phyloP scores from a whole-genome alignment of 2,329 filamentous ascomycete genomes.

The Chrysoporthe cubensis region DNA sequence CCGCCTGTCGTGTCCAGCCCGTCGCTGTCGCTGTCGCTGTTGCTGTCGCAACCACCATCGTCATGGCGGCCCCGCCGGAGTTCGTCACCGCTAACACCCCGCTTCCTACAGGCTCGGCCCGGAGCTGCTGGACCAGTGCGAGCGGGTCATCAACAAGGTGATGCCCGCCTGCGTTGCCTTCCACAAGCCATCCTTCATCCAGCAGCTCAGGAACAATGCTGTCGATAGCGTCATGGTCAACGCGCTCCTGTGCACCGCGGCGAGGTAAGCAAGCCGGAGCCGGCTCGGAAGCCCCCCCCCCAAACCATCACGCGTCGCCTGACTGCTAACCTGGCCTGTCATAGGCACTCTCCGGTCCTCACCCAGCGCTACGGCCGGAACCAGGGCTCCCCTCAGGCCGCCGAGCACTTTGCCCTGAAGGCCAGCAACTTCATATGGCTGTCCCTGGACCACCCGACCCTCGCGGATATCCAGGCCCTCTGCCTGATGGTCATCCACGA shows the following conservation, averaged over 20 bases:
- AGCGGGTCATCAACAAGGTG: slow-evolving; percentile 64
- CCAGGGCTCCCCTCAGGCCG: slow-evolving; percentile 51
- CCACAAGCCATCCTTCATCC: slow-evolving; percentile 65
- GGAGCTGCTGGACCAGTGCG: slow-evolving; percentile 62
- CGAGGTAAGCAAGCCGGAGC: slow-evolving; percentile 57
- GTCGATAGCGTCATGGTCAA: slow-evolving; percentile 62
- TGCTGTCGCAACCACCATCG: not conserved
- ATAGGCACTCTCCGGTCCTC: slow-evolving; percentile 58
- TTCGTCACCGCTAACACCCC: slow-evolving; percentile 10
- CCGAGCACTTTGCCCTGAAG: slow-evolving; percentile 64
- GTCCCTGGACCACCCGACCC: slow-evolving; percentile 61
- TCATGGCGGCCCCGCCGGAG: not conserved
- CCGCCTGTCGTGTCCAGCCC: too few species aligned
- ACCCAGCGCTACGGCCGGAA: slow-evolving; percentile 63
- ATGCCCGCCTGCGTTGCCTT: slow-evolving; percentile 65
- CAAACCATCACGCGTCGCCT: not conserved
- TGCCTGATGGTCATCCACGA: slow-evolving; percentile 66
- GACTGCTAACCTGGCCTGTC: not conserved
- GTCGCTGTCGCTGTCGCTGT: not conserved
- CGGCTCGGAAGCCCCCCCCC: slow-evolving; percentile 55
- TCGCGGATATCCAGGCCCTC: slow-evolving; percentile 64
- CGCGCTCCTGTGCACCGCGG: slow-evolving; percentile 60
- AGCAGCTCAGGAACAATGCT: slow-evolving; percentile 60
- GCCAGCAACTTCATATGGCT: slow-evolving; percentile 60
- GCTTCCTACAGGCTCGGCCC: slow-evolving; percentile 51